These are phyloP conservation scores for Cladorrhinum samala DNA, from an alignment of 495 filamentous ascomycete species.

Conservation along the genomic window DNA sequence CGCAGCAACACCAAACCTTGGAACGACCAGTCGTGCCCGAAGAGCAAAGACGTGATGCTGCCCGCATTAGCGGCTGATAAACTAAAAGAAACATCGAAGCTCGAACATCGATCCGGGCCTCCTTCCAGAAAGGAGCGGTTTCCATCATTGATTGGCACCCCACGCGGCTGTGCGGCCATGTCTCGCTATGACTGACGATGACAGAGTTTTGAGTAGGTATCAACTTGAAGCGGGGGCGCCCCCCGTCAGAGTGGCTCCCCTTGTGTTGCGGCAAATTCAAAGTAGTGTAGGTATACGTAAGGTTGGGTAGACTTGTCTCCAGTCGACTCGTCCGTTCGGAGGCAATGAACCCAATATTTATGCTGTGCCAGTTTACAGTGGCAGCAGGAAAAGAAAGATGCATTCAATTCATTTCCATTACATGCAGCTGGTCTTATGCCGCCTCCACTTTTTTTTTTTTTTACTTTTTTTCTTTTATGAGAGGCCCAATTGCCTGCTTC, in stretches of 20 bases:
- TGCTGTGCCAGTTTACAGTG: slow-evolving; percentile 2
- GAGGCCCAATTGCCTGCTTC: neutral
- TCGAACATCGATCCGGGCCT: neutral
- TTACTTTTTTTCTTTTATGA: neutral
- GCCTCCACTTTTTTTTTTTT: slow-evolving; percentile 14
- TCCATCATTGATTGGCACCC: neutral
- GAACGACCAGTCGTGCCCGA: slow-evolving; percentile 11
- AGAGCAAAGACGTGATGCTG: slow-evolving; percentile 17
- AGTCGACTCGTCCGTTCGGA: neutral
- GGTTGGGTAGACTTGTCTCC: too few relatives aligned
- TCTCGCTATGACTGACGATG: too few relatives aligned
- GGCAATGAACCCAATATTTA: neutral
- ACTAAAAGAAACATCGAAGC: slow-evolving; percentile 2
- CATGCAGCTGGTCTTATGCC: slow-evolving; percentile 26
- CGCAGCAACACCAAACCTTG: slow-evolving; percentile 25
- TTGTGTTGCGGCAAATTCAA: too few relatives aligned
- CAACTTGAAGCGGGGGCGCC: neutral
- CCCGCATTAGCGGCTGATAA: slow-evolving; percentile 29
- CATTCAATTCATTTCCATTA: slow-evolving; percentile 16
- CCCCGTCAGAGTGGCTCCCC: neutral
- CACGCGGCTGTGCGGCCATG: neutral
- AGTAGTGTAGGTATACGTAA: too few relatives aligned
- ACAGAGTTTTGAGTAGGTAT: too few relatives aligned
- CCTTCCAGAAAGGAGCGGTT: neutral
- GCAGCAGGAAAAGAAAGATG: neutral